These are phyloP conservation scores for Fragaria vesca DNA, from an alignment of 306 rosid genomes.

Conservation along the genomic window DNA sequence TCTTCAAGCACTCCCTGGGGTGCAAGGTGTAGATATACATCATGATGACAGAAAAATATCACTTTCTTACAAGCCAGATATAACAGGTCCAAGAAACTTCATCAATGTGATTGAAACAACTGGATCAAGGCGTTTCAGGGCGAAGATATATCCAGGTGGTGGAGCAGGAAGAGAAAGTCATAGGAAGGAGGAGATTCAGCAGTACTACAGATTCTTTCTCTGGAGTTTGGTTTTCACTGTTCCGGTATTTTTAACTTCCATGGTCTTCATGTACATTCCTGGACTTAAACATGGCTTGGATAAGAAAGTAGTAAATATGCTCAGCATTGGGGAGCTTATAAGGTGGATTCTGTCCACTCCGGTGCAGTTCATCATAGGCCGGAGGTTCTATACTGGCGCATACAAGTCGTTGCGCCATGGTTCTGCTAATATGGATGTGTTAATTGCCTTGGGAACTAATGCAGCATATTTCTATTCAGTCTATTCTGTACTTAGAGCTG, in stretches of 20 bases:
- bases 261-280: slow-evolving; percentile 65
- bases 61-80: slow-evolving; percentile 51
- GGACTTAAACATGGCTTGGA: slow-evolving; percentile 48
- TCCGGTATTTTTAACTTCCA: slow-evolving; percentile 66
- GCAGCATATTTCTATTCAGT: slow-evolving; percentile 70
- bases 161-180: slow-evolving; percentile 42
- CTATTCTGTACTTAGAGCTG: slow-evolving; percentile 52
- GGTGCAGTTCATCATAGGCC: slow-evolving; percentile 61
- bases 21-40: slow-evolving; percentile 24
- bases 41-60: slow-evolving; percentile 34
- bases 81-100: slow-evolving; percentile 65
- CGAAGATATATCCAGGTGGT: slow-evolving; percentile 44
- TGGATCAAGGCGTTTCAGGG: slow-evolving; percentile 53
- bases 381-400: slow-evolving; percentile 58
- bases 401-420: slow-evolving; percentile 56
- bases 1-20: slow-evolving; percentile 64
- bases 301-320: slow-evolving; percentile 47
- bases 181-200: slow-evolving; percentile 46
- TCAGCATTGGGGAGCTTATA: slow-evolving; percentile 45
- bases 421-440: slow-evolving; percentile 68
- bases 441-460: slow-evolving; percentile 68
- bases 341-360: slow-evolving; percentile 59
- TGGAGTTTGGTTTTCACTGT: slow-evolving; percentile 63
- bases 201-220: slow-evolving; percentile 38
- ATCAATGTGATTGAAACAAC: slow-evolving; percentile 54